These are phyloP conservation scores for Avena eriantha DNA, from an alignment of 176 grass and related monocot species.

Conservation along the genomic window DNA sequence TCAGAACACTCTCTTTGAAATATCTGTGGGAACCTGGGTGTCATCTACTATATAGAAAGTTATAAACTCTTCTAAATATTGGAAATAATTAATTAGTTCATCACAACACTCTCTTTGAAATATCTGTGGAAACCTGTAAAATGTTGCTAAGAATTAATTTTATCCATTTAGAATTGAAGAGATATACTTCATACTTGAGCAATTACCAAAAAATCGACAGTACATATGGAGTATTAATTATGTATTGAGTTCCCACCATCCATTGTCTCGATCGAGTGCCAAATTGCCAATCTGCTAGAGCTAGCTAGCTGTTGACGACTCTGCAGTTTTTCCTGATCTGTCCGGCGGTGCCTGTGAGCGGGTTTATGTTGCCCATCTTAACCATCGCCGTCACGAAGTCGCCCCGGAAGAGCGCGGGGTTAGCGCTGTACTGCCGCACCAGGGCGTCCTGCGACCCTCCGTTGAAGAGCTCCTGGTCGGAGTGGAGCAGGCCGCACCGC, in stretches of 20 bases:
- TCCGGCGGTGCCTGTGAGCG: conserved; percentile 40
- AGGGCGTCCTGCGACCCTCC: conserved; percentile 50
- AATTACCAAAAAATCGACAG: not conserved
- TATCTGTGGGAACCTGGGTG: too few species aligned
- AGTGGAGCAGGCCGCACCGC: conserved; percentile 52
- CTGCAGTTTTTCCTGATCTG: conserved; percentile 38
- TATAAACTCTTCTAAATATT: too few species aligned
- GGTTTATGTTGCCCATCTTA: conserved; percentile 50
- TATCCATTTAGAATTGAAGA: too few species aligned
- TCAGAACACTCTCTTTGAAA: too few species aligned
- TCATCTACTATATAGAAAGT: too few species aligned
- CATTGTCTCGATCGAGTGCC: not conserved
- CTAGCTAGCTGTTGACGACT: conserved; percentile 33
- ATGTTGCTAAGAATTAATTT: too few species aligned
- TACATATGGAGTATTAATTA: not conserved
- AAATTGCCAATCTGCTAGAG: not conserved
- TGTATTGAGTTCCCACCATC: not conserved
- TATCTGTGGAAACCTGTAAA: too few species aligned
- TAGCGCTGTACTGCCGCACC: conserved; percentile 35
- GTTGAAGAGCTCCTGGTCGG: conserved; percentile 70
- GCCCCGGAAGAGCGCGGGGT: not conserved
- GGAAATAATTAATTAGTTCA: too few species aligned
- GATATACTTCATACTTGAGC: too few species aligned
- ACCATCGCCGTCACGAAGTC: conserved; percentile 59
- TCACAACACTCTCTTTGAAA: too few species aligned